Evolutionary conservation across 129 eudicot genomes (phyloP), one percentile per base, ranked within the genome.

Genomic region (Saposhnikovia divaricata): DNA sequence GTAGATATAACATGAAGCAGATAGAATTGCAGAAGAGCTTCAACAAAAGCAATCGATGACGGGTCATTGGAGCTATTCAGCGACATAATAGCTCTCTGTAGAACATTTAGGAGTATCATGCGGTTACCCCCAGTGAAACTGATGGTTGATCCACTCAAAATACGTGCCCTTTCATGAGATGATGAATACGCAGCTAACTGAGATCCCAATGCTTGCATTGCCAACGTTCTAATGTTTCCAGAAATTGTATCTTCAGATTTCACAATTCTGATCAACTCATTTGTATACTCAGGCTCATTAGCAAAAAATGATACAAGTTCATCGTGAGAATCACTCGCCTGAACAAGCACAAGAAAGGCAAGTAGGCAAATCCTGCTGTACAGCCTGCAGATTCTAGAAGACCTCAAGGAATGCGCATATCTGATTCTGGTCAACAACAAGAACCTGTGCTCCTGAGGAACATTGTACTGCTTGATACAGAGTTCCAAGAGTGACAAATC

Each of bases 1-100:
- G 99, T 90, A 66, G 99, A 92, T 85, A 96, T 89, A 72, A 95
- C 98, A 85, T 95, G 98, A 68, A 95, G 97, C 82, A 92, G 83
- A 84, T 96, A 96, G 73, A 92, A 92, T 72, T 92, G 98, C 40
- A 96, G 89, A 82, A 96, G 97, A 16, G 99, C 98, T 86, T 96
- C 99, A 75, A 91, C 97, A 78, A 92, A 96, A 75, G 97, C 89
- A 81, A 92, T 87, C 23, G 97, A 89, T 21, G 98, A 89, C 9
- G 91, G 91, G 77, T 96, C 98, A 78, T 72, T 89, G 42, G 99
- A 88, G 73, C 81, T 96, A 53, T 82, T 88, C 50, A 92, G 81
- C 59, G 98, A 92, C 42, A 92, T 75, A 70, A 96, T 96, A 16
- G 99, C 99, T 83, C 92, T 90, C 80, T 96, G 99, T 69, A 96